These are phyloP conservation scores for Melanomma pulvis-pyrius DNA, from an alignment of 495 filamentous ascomycete species.

Conservation along the genomic window DNA sequence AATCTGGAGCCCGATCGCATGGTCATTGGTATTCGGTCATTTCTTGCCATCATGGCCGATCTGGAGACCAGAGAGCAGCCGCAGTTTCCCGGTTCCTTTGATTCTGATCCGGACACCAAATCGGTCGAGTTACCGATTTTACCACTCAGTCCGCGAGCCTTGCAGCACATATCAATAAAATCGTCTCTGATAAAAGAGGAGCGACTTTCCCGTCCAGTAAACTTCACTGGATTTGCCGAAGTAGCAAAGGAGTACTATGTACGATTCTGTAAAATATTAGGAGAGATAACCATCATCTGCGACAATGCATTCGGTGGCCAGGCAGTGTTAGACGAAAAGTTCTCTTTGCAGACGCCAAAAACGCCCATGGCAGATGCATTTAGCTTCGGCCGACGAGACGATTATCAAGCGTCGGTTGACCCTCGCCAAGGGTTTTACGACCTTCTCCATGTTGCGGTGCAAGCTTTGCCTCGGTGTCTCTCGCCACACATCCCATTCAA, in stretches of 20 bases:
- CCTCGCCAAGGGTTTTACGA: constrained; percentile 96
- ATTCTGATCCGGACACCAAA: constrained; percentile 41
- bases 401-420: constrained; percentile 71
- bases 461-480: constrained; percentile 89
- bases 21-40: constrained; percentile 92
- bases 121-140: constrained; percentile 25
- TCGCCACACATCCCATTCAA: constrained; percentile 91
- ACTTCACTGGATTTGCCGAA: constrained; percentile 70
- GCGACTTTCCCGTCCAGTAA: constrained; percentile 72
- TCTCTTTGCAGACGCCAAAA: constrained; percentile 80
- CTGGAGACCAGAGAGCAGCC: constrained; percentile 86
- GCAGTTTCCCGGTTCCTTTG: constrained; percentile 66
- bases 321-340: constrained; percentile 92
- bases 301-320: constrained; percentile 97
- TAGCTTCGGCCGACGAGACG: constrained; percentile 81
- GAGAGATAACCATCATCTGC: constrained; percentile 92
- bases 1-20: constrained; percentile 95
- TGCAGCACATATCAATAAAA: constrained; percentile 41
- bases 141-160: constrained; percentile 44
- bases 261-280: constrained; percentile 90
- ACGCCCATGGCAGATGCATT: constrained; percentile 95
- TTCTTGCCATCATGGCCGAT: constrained; percentile 89
- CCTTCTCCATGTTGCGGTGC: constrained; percentile 90
- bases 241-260: constrained; percentile 80
- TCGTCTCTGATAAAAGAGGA: constrained; percentile 53